Percentiles rank a stretch among this genome's conserved stretches.
Conservation (phyloP, 768 basidiomycete species). For the Cyathus striatus region DNA sequence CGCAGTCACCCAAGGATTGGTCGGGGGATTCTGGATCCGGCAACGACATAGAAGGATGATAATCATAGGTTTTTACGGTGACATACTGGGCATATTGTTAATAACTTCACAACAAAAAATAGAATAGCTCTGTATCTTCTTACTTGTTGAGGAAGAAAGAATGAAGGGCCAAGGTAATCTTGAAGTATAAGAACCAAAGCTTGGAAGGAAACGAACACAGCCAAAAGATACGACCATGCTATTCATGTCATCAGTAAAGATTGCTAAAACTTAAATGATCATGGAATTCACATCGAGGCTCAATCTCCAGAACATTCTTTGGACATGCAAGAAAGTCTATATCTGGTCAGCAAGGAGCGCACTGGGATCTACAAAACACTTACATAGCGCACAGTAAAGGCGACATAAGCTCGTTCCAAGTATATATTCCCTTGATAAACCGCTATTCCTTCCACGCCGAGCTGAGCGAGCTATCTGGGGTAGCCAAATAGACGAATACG, state of each 20-base stretch:
- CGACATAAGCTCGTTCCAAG: conserved; percentile 73
- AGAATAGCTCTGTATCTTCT: conserved; percentile 17
- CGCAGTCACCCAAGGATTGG: conserved; percentile 78
- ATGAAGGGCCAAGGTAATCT: conserved; percentile 71
- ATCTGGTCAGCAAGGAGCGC: conserved; percentile 2
- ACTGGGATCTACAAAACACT: conserved; percentile 20
- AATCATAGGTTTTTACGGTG: conserved; percentile 65
- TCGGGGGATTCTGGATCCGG: conserved; percentile 74
- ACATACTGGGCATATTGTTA: conserved; percentile 39
- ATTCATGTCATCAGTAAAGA: conserved; percentile 1
- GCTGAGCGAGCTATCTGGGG: conserved; percentile 81
- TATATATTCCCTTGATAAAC: conserved; percentile 64
- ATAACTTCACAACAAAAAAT: background rate
- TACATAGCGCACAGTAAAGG: conserved; percentile 70
- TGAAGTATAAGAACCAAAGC: conserved; percentile 62
- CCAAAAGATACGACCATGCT: conserved; percentile 67
- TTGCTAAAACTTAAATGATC: conserved; percentile 1
- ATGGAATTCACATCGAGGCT: conserved; percentile 55
- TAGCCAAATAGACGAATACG: conserved; percentile 81
- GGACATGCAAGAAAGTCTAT: conserved; percentile 81
- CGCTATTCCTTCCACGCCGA: conserved; percentile 64
- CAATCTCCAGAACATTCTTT: conserved; percentile 80
- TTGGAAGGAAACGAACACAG: conserved; percentile 58
- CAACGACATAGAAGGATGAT: conserved; percentile 74
- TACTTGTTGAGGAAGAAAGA: conserved; percentile 76